Evolutionary conservation across 371 early-diverging fungal species (phyloP), one percentile per base, ranked within the genome.

Genomic region (Nematocida major): DNA sequence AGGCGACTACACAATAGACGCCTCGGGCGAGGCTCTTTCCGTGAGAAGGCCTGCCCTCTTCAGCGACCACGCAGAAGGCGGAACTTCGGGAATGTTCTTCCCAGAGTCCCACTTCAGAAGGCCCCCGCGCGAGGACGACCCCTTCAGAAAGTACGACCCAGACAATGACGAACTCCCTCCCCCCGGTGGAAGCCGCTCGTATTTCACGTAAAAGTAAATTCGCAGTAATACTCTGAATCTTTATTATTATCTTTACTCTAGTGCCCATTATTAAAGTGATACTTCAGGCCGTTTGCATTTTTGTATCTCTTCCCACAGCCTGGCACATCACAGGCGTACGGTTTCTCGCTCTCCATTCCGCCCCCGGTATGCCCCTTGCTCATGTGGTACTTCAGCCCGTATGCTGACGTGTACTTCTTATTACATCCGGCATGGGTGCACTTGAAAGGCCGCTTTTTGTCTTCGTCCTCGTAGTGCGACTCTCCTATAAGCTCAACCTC

Each of bases 211-310:
- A 7, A n/a, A 24, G 9, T 7, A 30, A 20, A 34, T 4, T 22
- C 63, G 38, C 18, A 30, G 28, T 63, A 48, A 39, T 63, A 43
- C 45, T 3, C 63, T 48, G 5, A 30, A 4, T 43, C 39, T 63
- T 63, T 24, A 53, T 50, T 43, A 9, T 47, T 47, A 15, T 65
- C n/a, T 65, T 65, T 66, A 66, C 20, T 20, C 63, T 78, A 66
- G 63, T 93, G 94, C 40, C 89, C 88, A 76, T 91, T 91, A 76
- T 90, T 90, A 67, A 93, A 87, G 80, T 93, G 94, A 81, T 93
- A 93, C 83, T 93, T 93, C 70, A 96, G 87, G 1, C 97, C 97
- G 81, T 94, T 95, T 77, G 91, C 85, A 84, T 95, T 95, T 87
- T 95, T 95, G 87, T 95, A 96, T 32, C 90, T 86, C 81, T 92